Evolutionary conservation across 352 stramenopile species (phyloP), one percentile per base, ranked within the genome.

Genomic region (Aphanomyces astaci): DNA sequence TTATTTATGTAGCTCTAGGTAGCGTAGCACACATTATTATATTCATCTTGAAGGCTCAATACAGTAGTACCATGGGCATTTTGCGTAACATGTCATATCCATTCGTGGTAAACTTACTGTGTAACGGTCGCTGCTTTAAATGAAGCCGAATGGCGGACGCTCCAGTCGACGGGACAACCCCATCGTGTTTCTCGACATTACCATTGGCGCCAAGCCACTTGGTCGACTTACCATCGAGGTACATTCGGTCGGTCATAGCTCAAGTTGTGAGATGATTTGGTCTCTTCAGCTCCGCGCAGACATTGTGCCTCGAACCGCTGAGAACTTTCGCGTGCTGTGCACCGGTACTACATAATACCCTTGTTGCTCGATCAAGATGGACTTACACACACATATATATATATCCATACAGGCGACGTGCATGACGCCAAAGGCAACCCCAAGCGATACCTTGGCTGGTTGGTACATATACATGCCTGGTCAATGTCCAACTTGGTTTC

Each of bases 301-400:
- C 78, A 79, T 98, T 5, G 94, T 96, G 32, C 96, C 96, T 0
- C 81, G 83, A 43, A 98, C 96, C 0, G 95, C 90, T 13, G 96
- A 99, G 77, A 98, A 99, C 78, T 98, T 99, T 76, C 81, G 96
- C 48, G 86, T 81, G 45, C 76, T 99, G 3, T 99, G 95, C 75
- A 99, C 95, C 0, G 96, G 96, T 66, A 95, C 98, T 78, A 86
- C 73, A 13, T 74, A 57, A 28, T 73, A 77, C 40, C 17, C 22
- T n/a, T 49, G 22, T 25, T 75, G 81, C 74, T 70, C 74, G 31
- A 31, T 80, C 19, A 76, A 80, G 31, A 55, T 63, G n/a, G n/a
- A n/a, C n/a, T n/a, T n/a, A n/a, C n/a, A n/a, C n/a, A n/a, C n/a
- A n/a, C n/a, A n/a, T n/a, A n/a, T n/a, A n/a, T n/a, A n/a, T n/a